A percentile compares a stretch with the other conserved stretches of the same genome.
These are phyloP conservation scores for Orbilia blumenaviensis DNA, from an alignment of 2,329 filamentous ascomycete species.

Conservation along the genomic window DNA sequence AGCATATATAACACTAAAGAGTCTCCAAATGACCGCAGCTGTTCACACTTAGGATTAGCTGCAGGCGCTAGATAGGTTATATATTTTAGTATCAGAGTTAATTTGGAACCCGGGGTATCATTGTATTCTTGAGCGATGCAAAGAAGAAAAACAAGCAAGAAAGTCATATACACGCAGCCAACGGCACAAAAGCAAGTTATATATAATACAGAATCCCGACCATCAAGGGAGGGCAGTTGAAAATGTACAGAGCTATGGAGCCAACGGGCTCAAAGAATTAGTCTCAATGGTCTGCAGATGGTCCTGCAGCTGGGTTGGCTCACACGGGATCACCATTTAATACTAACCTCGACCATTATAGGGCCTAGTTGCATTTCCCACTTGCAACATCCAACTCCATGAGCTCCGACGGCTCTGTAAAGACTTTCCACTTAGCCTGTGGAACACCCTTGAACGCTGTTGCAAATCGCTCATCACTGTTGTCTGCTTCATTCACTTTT, in stretches of 20 bases:
- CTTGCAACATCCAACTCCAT: slow-evolving; percentile 24
- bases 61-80: too few relatives aligned
- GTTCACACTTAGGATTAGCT: too few relatives aligned
- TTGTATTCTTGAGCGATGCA: background rate
- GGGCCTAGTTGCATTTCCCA: slow-evolving; percentile 39
- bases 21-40: background rate
- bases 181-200: background rate
- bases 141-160: too few relatives aligned
- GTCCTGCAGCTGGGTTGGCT: background rate
- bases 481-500: slow-evolving; percentile 56
- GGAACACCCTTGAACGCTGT: slow-evolving; percentile 82
- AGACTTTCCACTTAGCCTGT: slow-evolving; percentile 77
- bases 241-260: background rate
- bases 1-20: background rate
- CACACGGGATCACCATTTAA: background rate
- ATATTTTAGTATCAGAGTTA: background rate
- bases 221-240: background rate
- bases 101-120: slow-evolving; percentile 19
- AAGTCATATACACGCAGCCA: background rate
- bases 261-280: background rate
- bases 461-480: slow-evolving; percentile 73
- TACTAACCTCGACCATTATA: background rate
- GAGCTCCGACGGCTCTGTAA: slow-evolving; percentile 75
- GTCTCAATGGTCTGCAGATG: background rate
- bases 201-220: background rate